Evolutionary conservation across 164 flowering plant species (phyloP).

Genomic region (Chimonanthus praecox): DNA sequence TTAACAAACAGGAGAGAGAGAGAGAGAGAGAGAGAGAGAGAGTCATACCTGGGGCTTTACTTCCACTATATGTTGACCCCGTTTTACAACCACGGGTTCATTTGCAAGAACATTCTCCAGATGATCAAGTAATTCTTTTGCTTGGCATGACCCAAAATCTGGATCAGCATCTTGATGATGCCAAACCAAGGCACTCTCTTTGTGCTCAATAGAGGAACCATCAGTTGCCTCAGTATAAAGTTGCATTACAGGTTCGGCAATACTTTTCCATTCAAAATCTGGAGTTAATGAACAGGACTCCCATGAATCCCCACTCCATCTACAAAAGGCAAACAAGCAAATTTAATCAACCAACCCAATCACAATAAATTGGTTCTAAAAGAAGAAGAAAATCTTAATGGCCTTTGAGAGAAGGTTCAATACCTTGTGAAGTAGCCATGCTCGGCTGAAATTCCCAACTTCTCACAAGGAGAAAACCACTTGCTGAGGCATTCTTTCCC

Average conservation of each 20-base stretch:
- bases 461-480: slow-evolving; percentile 17
- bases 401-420: not conserved
- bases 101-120: slow-evolving; percentile 20
- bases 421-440: slow-evolving; percentile 21
- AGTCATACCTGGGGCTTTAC: slow-evolving; percentile 17
- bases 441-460: slow-evolving; percentile 16
- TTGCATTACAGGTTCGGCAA: slow-evolving; percentile 18
- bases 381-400: not conserved
- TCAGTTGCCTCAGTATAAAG: slow-evolving; percentile 17
- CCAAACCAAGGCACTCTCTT: slow-evolving; percentile 19
- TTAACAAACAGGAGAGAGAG: not conserved
- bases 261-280: slow-evolving; percentile 17
- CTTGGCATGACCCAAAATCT: slow-evolving; percentile 21
- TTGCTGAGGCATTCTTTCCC: slow-evolving; percentile 13
- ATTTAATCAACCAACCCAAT: not conserved
- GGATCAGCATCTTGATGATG: slow-evolving; percentile 21
- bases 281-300: slow-evolving; percentile 7
- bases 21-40: not conserved
- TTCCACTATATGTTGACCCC: slow-evolving; percentile 19
- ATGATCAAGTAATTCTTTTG: slow-evolving; percentile 16
- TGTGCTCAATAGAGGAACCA: slow-evolving; percentile 17
- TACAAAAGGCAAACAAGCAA: not conserved
- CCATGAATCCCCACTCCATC: slow-evolving; percentile 19
- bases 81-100: slow-evolving; percentile 18
- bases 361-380: not conserved